Conservation (phyloP, 1,284 basidiomycete species). For the Neonothopanus nambi region DNA sequence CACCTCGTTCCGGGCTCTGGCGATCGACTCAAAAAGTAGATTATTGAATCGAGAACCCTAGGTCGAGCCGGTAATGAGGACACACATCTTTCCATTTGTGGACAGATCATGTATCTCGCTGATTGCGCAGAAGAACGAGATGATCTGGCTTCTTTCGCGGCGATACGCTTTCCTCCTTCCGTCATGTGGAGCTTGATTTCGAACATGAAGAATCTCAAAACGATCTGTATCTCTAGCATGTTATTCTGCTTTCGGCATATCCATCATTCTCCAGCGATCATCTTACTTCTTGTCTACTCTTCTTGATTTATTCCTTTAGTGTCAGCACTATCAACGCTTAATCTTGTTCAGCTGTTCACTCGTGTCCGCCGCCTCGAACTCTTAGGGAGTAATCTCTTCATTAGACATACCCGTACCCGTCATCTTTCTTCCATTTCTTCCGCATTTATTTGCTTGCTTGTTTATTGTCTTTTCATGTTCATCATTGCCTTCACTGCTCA, state of each 20-base stretch:
- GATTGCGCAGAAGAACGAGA: too few species aligned
- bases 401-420: constrained; percentile 23
- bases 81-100: neutral
- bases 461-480: neutral
- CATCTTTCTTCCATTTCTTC: constrained; percentile 3
- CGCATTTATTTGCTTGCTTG: constrained; percentile 3
- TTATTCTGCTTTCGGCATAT: too few species aligned
- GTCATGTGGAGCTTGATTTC: neutral
- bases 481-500: neutral
- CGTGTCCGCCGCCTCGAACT: too few species aligned
- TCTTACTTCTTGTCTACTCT: neutral
- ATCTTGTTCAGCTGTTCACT: constrained; percentile 1
- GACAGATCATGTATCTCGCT: neutral
- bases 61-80: neutral
- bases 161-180: neutral
- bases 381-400: too few species aligned
- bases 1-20: neutral
- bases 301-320: constrained; percentile 3
- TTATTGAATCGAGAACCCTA: too few species aligned
- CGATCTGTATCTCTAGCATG: neutral
- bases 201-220: too few species aligned
- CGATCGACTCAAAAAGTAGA: too few species aligned
- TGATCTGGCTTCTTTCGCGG: neutral
- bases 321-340: neutral
- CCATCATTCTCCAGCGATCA: too few species aligned